Evolutionary conservation across 2,329 filamentous ascomycete species (phyloP).

Genomic region (Fusarium sp.): DNA sequence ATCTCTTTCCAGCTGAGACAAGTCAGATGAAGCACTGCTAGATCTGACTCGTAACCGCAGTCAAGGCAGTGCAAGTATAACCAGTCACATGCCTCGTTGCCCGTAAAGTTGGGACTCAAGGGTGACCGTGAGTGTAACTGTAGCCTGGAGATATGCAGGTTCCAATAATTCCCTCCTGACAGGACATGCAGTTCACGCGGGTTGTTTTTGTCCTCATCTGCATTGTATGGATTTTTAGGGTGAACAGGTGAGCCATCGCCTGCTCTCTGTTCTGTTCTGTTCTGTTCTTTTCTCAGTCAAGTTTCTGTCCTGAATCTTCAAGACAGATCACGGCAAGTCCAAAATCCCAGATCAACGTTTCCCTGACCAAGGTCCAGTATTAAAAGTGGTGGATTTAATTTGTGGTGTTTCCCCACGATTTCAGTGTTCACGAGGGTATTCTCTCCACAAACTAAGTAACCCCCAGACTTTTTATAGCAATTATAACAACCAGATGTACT

Average conservation of each 20-base stretch:
- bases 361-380: constrained; percentile 8
- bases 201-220: constrained; percentile 5
- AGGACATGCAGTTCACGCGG: constrained; percentile 13
- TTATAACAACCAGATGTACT: constrained; percentile 19
- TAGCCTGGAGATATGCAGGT: constrained; percentile 29
- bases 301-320: constrained; percentile 3
- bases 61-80: constrained; percentile 19
- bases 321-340: neutral
- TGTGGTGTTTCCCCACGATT: constrained; percentile 27
- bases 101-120: constrained; percentile 25
- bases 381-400: constrained; percentile 15
- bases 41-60: constrained; percentile 20
- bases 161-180: constrained; percentile 24
- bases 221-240: neutral
- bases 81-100: constrained; percentile 37
- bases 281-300: neutral
- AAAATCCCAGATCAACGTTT: constrained; percentile 8
- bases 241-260: neutral
- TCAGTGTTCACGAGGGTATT: constrained; percentile 17
- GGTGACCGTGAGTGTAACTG: constrained; percentile 8
- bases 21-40: constrained; percentile 24
- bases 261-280: neutral
- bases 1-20: constrained; percentile 8
- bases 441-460: constrained; percentile 28
- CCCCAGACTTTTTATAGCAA: constrained; percentile 2